Evolutionary conservation across 345 rosid species (phyloP).

Genomic region (Salix dunnii): DNA sequence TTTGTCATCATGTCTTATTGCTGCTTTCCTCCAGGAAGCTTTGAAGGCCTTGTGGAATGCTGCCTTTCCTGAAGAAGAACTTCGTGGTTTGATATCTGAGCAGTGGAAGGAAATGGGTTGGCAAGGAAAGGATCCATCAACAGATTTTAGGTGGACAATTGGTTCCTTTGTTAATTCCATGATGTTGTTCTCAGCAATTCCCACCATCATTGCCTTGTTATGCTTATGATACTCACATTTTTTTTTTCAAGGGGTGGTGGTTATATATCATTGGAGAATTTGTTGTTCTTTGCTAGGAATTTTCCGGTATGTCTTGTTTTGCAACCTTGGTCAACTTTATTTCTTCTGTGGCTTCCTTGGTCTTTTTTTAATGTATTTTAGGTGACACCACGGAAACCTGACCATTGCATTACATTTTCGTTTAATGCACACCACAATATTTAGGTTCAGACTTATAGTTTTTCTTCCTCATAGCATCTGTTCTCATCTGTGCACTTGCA

Average conservation of each 20-base stretch:
- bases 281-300: constrained; percentile 76
- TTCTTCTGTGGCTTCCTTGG: not conserved
- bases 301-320: constrained; percentile 57
- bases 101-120: constrained; percentile 99
- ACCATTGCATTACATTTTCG: not conserved
- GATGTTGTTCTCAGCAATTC: constrained; percentile 1
- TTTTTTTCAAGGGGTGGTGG: constrained; percentile 88
- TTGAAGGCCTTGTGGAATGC: constrained; percentile 82
- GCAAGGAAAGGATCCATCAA: constrained; percentile 99
- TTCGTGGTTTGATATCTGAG: constrained; percentile 79
- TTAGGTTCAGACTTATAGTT: not conserved
- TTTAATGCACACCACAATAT: not conserved
- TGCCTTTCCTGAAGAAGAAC: constrained; percentile 92
- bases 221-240: constrained; percentile 14
- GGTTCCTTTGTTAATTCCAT: not conserved
- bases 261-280: constrained; percentile 94
- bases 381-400: not conserved
- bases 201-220: not conserved
- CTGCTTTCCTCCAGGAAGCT: constrained; percentile 61
- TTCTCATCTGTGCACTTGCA: not conserved
- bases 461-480: not conserved
- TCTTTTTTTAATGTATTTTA: not conserved
- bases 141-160: constrained; percentile 78
- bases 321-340: not conserved
- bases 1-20: constrained; percentile 4